Evolutionary conservation across 2,329 filamentous ascomycete species (phyloP), one percentile per base, ranked within the genome.

Genomic region (Tolypocladium paradoxum): DNA sequence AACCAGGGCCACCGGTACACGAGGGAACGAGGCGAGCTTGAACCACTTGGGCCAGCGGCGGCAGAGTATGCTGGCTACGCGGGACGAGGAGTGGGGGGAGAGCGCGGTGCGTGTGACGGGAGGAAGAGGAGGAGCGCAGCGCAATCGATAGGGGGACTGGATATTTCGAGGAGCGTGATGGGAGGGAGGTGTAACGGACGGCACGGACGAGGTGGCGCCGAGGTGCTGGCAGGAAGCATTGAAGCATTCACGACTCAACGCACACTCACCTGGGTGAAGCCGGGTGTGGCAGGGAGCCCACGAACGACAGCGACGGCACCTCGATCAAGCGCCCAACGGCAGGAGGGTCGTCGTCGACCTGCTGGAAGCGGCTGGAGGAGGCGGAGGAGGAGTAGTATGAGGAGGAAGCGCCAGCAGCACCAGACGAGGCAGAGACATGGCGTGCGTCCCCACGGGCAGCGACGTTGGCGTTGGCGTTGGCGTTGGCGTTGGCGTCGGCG

Each of bases 271-370:
- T 65, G 49, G 60, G 54, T 6, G 52, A 53, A 55, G 55, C 58
- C 48, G 61, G 58, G 51, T 58, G 58, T 27, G 59, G 57, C 49
- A 61, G 58, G 50, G 58, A 56, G 56, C 54, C 60, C 51, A 60
- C 48, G n/a, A 52, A 52, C 9, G 55, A 51, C 34, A 58, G 54
- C 29, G 59, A 56, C 29, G 59, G 56, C 40, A 60, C 54, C 45
- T 56, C 54, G 60, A 64, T 61, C 48, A 58, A 46, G 40, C 64
- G 64, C 59, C 74, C 73, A 61, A 75, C 73, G 50, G 73, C 74
- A 60, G 75, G 73, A 65, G 73, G 76, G 60, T 77, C 73, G 61
- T 71, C 69, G 58, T 66, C 58, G 54, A 22, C 56, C 18, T 53
- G 48, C 20, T 53, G 60, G 56, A 61, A 50, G 50, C 56, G 57